phyloP scores from a whole-genome alignment of 2,329 filamentous ascomycete species.

The Exophiala bonariae region DNA sequence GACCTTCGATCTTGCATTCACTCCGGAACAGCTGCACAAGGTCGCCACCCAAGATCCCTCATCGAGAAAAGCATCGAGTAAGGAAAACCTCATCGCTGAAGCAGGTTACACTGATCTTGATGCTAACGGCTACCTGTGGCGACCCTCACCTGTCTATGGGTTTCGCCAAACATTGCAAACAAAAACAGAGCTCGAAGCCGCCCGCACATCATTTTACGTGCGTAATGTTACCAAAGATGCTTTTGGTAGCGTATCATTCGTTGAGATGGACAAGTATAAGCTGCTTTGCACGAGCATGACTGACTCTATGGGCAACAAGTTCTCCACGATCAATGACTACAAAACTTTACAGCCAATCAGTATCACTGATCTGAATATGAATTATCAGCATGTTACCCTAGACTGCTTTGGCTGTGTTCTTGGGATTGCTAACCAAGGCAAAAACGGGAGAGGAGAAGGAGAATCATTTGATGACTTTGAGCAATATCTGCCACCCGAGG shows the following conservation, averaged over 20 bases:
- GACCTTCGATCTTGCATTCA: too few relatives aligned
- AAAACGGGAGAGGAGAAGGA: constrained; percentile 7
- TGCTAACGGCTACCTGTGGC: constrained; percentile 6
- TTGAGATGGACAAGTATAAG: background rate
- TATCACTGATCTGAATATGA: constrained; percentile 19
- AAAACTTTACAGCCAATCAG: constrained; percentile 3
- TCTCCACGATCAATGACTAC: constrained; percentile 10
- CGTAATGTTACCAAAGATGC: background rate
- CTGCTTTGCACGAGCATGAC: background rate
- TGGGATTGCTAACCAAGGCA: constrained; percentile 15
- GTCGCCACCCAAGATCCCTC: too few relatives aligned
- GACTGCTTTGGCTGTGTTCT: constrained; percentile 11
- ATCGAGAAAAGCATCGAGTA: too few relatives aligned
- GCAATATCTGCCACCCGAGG: background rate
- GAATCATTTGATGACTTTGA: constrained; percentile 12
- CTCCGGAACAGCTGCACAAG: too few relatives aligned
- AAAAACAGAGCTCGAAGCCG: background rate
- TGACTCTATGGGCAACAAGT: background rate
- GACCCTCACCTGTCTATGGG: background rate
- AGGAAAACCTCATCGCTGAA: too few relatives aligned
- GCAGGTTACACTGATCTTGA: constrained; percentile 8
- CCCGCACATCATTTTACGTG: background rate
- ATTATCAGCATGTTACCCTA: constrained; percentile 6
- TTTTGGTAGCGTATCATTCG: background rate
- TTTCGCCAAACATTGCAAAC: background rate